Conservation (phyloP, 352 stramenopile species). For the Globisporangium cylindrosporum region DNA sequence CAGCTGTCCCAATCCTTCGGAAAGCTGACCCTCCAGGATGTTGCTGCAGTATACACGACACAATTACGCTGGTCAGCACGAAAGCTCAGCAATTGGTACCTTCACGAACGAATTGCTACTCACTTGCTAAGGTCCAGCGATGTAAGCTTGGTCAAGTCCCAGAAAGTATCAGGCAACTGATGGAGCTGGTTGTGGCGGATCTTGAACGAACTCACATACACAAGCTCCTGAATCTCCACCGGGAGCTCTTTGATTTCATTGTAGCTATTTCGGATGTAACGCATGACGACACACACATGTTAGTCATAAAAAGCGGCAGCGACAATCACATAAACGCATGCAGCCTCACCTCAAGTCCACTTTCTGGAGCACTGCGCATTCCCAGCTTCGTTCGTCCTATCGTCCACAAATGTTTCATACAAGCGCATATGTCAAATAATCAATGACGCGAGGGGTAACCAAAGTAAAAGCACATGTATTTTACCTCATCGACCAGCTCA, state of each 20-base stretch:
- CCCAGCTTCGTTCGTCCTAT: conserved; percentile 69
- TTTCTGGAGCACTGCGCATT: conserved; percentile 65
- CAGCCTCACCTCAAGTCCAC: conserved; percentile 57
- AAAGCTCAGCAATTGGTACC: background rate
- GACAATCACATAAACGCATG: background rate
- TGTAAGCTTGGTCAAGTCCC: conserved; percentile 50
- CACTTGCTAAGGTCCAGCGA: conserved; percentile 83
- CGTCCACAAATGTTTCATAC: background rate
- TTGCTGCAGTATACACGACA: conserved; percentile 45
- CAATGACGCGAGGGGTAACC: background rate
- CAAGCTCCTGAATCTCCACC: conserved; percentile 41
- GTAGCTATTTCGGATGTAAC: conserved; percentile 35
- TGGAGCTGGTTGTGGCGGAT: conserved; percentile 69
- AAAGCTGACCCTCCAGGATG: conserved; percentile 41
- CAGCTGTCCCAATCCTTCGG: conserved; percentile 45
- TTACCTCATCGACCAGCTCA: conserved; percentile 52
- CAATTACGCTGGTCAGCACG: background rate
- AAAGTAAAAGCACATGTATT: background rate
- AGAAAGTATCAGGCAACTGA: conserved; percentile 51
- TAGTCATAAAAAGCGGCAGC: background rate
- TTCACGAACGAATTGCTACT: conserved; percentile 4
- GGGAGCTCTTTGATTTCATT: conserved; percentile 70
- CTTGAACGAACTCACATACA: conserved; percentile 58
- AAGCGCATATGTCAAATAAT: background rate
- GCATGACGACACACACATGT: background rate